phyloP scores from a whole-genome alignment of 148 eudicot genomes.

The Hydrangea macrophylla region DNA sequence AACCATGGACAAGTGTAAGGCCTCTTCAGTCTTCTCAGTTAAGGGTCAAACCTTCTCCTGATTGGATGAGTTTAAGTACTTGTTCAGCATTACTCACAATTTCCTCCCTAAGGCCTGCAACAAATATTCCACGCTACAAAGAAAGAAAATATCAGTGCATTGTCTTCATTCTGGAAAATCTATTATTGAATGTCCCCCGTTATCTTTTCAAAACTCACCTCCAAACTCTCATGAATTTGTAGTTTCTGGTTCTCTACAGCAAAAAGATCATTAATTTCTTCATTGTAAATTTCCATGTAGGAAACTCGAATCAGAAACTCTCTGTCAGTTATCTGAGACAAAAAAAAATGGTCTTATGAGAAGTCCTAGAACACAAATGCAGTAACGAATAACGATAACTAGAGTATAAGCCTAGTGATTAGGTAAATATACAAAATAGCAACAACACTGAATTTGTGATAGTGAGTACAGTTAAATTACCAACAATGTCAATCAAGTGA shows the following conservation, averaged over 20 bases:
- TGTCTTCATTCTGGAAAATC: constrained; percentile 3
- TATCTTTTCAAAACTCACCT: constrained; percentile 37
- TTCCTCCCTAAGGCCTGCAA: constrained; percentile 94
- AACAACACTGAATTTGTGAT: not conserved
- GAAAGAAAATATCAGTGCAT: constrained; percentile 17
- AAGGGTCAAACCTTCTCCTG: constrained; percentile 73
- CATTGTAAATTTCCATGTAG: constrained; percentile 97
- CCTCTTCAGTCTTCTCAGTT: not conserved
- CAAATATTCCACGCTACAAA: constrained; percentile 86
- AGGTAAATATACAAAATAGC: too few relatives aligned
- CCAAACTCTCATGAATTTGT: constrained; percentile 91
- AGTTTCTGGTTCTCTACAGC: constrained; percentile 80
- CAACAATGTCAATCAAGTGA: not conserved
- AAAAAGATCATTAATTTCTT: constrained; percentile 92
- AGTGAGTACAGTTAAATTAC: not conserved
- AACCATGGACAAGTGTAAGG: not conserved
- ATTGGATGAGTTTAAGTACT: constrained; percentile 79
- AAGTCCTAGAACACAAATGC: not conserved
- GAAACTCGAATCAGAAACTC: constrained; percentile 94
- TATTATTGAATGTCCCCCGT: not conserved
- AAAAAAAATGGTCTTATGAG: not conserved
- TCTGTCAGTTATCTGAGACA: constrained; percentile 52
- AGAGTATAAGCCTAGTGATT: not conserved
- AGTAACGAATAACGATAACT: not conserved
- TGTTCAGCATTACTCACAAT: constrained; percentile 84